phyloP scores from a whole-genome alignment of 2,329 filamentous ascomycete species.

The Colletotrichum sp. region DNA sequence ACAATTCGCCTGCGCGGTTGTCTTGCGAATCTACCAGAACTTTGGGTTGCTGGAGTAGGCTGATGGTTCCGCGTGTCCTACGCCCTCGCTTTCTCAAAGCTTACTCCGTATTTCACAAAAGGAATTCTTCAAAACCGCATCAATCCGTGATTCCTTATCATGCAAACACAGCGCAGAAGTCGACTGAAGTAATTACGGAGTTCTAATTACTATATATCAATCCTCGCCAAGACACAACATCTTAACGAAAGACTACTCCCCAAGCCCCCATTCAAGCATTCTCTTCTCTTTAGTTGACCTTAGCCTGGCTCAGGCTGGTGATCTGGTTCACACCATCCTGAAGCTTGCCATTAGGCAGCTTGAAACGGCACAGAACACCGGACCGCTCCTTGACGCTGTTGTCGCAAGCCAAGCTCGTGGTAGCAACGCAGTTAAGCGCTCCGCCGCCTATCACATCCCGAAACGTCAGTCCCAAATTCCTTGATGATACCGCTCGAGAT shows the following conservation, averaged over 20 bases:
- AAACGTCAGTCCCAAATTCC: background rate
- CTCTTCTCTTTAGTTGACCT: conserved; percentile 26
- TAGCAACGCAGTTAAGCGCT: conserved; percentile 29
- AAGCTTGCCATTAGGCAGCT: conserved; percentile 25
- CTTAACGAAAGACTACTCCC: background rate
- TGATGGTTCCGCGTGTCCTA: fast-evolving
- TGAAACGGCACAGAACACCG: conserved; percentile 32
- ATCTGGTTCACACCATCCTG: conserved; percentile 31
- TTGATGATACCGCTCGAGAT: too few relatives aligned
- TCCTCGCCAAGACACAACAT: background rate
- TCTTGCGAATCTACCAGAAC: background rate
- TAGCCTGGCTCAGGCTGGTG: conserved; percentile 25
- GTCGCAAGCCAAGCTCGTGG: conserved; percentile 30
- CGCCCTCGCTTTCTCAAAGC: background rate
- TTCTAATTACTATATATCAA: background rate
- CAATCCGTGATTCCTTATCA: too few relatives aligned
- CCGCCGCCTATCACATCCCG: conserved; percentile 20
- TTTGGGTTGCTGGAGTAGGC: background rate
- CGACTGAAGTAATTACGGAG: background rate
- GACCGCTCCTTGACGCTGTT: conserved; percentile 30
- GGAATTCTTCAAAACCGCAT: too few relatives aligned
- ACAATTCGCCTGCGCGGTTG: background rate
- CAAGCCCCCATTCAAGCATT: background rate
- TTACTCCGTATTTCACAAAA: fast-evolving
- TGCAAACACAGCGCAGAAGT: too few relatives aligned